Percentiles rank a stretch among this genome's conserved stretches.
phyloP scores from a whole-genome alignment of 2,329 filamentous ascomycete genomes.

The Golovinomyces cichoracearum region DNA sequence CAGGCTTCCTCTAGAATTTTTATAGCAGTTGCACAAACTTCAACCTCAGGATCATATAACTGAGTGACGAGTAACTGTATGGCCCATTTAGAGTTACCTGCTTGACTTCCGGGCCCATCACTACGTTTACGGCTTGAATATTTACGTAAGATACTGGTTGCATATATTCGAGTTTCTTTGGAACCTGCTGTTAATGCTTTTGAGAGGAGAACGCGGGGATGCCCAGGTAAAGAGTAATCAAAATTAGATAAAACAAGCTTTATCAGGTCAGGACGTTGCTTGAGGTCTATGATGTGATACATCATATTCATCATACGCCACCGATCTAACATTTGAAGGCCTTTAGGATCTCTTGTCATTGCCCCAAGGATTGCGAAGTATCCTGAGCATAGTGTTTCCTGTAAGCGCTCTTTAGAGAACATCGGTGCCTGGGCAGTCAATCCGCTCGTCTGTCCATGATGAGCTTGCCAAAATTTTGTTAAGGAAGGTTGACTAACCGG shows the following conservation, averaged over 20 bases:
- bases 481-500: conserved; percentile 28
- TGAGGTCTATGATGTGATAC: conserved; percentile 87
- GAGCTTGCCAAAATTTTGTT: conserved; percentile 3
- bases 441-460: conserved; percentile 30
- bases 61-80: conserved; percentile 94
- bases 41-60: conserved; percentile 86
- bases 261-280: conserved; percentile 73
- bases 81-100: conserved; percentile 67
- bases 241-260: conserved; percentile 71
- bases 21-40: conserved; percentile 85
- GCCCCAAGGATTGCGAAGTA: conserved; percentile 86
- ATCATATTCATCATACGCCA: conserved; percentile 99
- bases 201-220: conserved; percentile 73
- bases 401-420: conserved; percentile 63
- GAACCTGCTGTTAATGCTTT: conserved; percentile 81
- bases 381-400: conserved; percentile 67
- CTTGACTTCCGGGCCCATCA: conserved; percentile 17
- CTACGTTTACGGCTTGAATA: conserved; percentile 39
- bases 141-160: conserved; percentile 64
- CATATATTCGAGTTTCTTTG: conserved; percentile 74
- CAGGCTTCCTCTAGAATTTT: conserved; percentile 95
- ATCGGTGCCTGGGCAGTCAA: conserved; percentile 63
- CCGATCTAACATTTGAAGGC: conserved; percentile 68
- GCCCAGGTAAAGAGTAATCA: conserved; percentile 70
- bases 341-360: conserved; percentile 56